Percentiles rank a stretch among this genome's conserved stretches.
Conservation (phyloP, 192 early-diverging fungal genomes). For the Kickxella alabastrina region DNA sequence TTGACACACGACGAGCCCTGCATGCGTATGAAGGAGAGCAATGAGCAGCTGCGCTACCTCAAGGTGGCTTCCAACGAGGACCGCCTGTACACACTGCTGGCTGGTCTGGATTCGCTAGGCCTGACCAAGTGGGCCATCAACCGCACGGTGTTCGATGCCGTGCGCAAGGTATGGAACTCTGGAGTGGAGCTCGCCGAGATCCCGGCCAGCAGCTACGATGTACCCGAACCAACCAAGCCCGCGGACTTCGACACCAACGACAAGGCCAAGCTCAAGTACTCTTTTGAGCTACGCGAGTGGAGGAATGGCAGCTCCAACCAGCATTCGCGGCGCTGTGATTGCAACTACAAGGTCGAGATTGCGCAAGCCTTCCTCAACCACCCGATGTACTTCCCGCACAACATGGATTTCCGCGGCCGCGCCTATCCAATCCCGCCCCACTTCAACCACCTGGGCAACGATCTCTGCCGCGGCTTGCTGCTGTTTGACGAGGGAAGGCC, state of each 20-base stretch:
- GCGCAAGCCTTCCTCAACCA: conserved; percentile 82
- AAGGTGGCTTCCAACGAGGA: conserved; percentile 71
- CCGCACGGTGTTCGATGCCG: conserved; percentile 70
- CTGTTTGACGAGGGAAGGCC: conserved; percentile 76
- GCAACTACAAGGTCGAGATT: conserved; percentile 95
- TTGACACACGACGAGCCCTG: conserved; percentile 63
- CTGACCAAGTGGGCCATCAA: conserved; percentile 87
- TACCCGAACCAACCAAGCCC: conserved; percentile 59
- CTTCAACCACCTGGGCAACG: conserved; percentile 95
- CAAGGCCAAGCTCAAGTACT: conserved; percentile 56
- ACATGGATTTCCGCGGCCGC: conserved; percentile 94
- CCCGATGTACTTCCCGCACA: conserved; percentile 95
- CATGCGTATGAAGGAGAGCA: conserved; percentile 70
- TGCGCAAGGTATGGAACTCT: conserved; percentile 85
- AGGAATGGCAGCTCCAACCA: conserved; percentile 63
- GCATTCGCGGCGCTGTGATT: conserved; percentile 84
- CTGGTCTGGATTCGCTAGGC: conserved; percentile 84
- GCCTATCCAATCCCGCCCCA: conserved; percentile 95
- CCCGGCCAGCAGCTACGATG: conserved; percentile 53
- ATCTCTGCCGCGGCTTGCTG: conserved; percentile 92
- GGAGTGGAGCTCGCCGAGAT: conserved; percentile 70
- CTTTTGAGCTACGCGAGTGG: conserved; percentile 55
- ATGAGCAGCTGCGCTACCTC: conserved; percentile 76
- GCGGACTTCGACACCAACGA: conserved; percentile 59
- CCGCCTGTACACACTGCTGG: conserved; percentile 62